Percentiles rank a stretch among this genome's conserved stretches.
These are phyloP conservation scores for Pyracantha coccinea DNA, from an alignment of 331 rosid genomes.

Conservation along the genomic window DNA sequence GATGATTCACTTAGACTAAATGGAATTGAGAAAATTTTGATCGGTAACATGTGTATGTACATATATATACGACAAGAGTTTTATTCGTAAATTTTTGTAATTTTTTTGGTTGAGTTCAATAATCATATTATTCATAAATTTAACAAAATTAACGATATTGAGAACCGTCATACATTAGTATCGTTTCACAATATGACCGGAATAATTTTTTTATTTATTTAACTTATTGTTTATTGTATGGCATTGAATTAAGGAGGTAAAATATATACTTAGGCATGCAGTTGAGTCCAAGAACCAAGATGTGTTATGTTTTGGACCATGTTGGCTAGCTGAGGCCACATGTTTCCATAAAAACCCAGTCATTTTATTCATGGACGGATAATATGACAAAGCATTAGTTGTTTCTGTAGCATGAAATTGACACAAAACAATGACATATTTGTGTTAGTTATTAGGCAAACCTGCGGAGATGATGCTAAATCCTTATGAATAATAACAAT, in stretches of 20 bases:
- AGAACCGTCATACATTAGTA: background rate
- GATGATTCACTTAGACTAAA: too few relatives aligned
- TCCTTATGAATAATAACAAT: background rate
- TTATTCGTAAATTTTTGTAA: too few relatives aligned
- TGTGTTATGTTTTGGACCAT: constrained; percentile 1
- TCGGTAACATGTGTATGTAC: background rate
- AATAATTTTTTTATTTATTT: background rate
- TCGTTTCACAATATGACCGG: background rate
- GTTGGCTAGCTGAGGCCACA: background rate
- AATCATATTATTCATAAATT: too few relatives aligned
- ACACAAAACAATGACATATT: constrained; percentile 17
- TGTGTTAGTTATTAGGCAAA: constrained; percentile 7
- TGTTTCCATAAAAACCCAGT: background rate
- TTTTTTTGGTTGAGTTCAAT: too few relatives aligned
- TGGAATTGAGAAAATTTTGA: background rate
- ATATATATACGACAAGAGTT: background rate
- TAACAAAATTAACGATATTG: background rate
- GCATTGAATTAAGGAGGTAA: background rate
- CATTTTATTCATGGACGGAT: constrained; percentile 5
- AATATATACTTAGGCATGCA: background rate
- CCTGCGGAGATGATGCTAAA: background rate
- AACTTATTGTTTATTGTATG: background rate
- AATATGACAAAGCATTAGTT: background rate
- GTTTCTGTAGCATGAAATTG: constrained; percentile 13
- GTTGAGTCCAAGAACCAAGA: background rate